Evolutionary conservation across 129 eudicot species (phyloP).

Genomic region (Pulicaria dysenterica): DNA sequence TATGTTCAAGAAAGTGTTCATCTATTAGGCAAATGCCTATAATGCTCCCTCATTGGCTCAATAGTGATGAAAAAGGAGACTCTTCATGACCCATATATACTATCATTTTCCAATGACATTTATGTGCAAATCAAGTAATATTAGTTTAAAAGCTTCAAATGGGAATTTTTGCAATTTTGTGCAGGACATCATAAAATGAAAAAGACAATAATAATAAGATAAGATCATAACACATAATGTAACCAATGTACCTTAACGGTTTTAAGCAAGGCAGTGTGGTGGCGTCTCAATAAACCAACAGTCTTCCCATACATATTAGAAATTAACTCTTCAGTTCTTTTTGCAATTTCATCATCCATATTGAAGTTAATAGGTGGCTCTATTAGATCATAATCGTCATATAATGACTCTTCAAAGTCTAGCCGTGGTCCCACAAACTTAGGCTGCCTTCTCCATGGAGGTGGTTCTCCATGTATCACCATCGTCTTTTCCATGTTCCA

Average conservation of each 20-base stretch:
- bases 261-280: constrained; percentile 93
- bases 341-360: constrained; percentile 78
- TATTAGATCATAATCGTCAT: constrained; percentile 49
- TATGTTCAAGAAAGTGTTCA: constrained; percentile 2
- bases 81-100: not conserved
- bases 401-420: constrained; percentile 87
- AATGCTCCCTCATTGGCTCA: constrained; percentile 3
- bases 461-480: constrained; percentile 86
- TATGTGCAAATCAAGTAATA: not conserved
- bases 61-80: constrained; percentile 2
- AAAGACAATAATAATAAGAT: not conserved
- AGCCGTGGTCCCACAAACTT: constrained; percentile 82
- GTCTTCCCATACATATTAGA: constrained; percentile 70
- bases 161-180: not conserved
- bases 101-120: not conserved
- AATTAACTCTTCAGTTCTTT: constrained; percentile 74
- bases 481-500: constrained; percentile 94
- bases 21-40: not conserved
- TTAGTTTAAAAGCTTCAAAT: not conserved
- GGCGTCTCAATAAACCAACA: constrained; percentile 57
- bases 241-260: constrained; percentile 64
- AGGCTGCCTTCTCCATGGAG: constrained; percentile 70
- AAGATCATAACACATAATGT: not conserved
- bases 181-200: not conserved
- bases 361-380: constrained; percentile 70